A percentile compares a stretch with the other conserved stretches of the same genome.
These are phyloP conservation scores for Xylaria sp. DNA, from an alignment of 2,329 filamentous ascomycete genomes.

Conservation along the genomic window DNA sequence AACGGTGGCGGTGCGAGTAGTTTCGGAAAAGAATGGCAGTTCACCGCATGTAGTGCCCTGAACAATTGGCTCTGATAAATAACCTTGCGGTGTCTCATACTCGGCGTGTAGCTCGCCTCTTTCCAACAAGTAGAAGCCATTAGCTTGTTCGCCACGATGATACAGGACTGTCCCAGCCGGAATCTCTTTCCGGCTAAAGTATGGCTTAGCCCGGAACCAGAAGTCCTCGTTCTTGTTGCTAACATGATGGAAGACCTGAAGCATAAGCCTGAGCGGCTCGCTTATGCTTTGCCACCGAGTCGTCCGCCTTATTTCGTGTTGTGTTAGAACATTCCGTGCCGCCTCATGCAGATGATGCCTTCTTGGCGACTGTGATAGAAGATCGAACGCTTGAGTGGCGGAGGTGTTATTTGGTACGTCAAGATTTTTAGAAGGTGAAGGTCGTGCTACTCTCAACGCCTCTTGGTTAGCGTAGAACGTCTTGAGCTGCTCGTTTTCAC, in stretches of 20 bases:
- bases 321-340: conserved; percentile 78
- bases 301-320: conserved; percentile 68
- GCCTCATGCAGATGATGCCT: conserved; percentile 80
- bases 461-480: conserved; percentile 79
- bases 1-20: conserved; percentile 85
- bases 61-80: conserved; percentile 89
- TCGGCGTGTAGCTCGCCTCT: conserved; percentile 88
- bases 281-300: conserved; percentile 86
- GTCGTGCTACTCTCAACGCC: conserved; percentile 61
- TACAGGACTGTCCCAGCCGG: conserved; percentile 79
- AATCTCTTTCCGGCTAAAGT: conserved; percentile 78
- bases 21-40: conserved; percentile 94
- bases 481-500: conserved; percentile 92
- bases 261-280: conserved; percentile 88
- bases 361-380: conserved; percentile 81
- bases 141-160: conserved; percentile 77
- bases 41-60: conserved; percentile 96
- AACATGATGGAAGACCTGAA: conserved; percentile 94
- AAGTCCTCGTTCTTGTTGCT: conserved; percentile 92
- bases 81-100: conserved; percentile 90
- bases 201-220: conserved; percentile 84
- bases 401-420: conserved; percentile 59
- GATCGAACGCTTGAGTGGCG: conserved; percentile 48
- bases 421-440: conserved; percentile 57
- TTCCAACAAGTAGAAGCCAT: conserved; percentile 91